These are phyloP conservation scores for Pythium aphanidermatum DNA, from an alignment of 352 stramenopile genomes.

Conservation along the genomic window DNA sequence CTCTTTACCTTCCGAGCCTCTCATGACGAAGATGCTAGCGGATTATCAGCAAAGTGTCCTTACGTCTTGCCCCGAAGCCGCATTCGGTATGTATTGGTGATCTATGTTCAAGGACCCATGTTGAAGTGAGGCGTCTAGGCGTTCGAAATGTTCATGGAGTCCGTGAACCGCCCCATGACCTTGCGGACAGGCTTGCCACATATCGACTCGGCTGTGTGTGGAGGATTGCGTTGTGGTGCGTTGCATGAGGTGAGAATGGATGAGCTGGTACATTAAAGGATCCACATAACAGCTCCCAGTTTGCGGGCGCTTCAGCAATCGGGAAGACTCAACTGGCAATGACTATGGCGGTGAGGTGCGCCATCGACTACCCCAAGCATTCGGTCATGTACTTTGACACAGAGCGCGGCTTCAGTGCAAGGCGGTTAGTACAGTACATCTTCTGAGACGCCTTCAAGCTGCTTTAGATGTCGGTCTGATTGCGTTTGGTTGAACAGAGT, in stretches of 20 bases:
- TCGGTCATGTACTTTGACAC: conserved; percentile 65
- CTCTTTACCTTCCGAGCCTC: not conserved
- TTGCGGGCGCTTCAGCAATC: conserved; percentile 61
- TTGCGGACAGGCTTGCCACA: conserved; percentile 54
- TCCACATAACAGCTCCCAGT: too few relatives aligned
- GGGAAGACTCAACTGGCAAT: conserved; percentile 74
- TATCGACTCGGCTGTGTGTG: conserved; percentile 58
- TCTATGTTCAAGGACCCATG: too few relatives aligned
- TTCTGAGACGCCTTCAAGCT: not conserved
- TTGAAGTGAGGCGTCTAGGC: conserved; percentile 36
- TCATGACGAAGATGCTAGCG: conserved; percentile 17
- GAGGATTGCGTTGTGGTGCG: conserved; percentile 33
- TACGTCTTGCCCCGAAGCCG: conserved; percentile 38
- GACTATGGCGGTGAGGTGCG: conserved; percentile 66
- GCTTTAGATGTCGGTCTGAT: not conserved
- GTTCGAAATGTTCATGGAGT: conserved; percentile 76
- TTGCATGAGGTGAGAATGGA: conserved; percentile 8
- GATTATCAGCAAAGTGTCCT: conserved; percentile 49
- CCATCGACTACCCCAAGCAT: conserved; percentile 50
- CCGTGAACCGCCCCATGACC: conserved; percentile 51
- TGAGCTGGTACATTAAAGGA: too few relatives aligned
- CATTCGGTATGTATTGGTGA: conserved; percentile 24
- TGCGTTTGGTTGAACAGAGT: not conserved
- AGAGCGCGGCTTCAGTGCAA: conserved; percentile 69
- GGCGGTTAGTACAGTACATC: too few relatives aligned